Conservation (phyloP, 2,329 filamentous ascomycete species). For the Penicillium sclerotigenum region DNA sequence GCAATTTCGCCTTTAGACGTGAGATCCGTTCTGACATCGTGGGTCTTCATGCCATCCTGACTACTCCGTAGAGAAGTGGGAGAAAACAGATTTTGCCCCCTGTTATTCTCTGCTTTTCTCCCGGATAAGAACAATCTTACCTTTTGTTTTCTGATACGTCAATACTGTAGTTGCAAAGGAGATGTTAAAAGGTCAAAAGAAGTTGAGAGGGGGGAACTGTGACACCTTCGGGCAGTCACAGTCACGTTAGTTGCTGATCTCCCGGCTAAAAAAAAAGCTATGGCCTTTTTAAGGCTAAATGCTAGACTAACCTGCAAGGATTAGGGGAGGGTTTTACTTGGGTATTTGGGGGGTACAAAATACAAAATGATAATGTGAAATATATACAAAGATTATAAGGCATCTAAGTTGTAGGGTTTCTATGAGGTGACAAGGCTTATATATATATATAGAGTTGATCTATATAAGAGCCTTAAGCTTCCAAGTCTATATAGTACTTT, state of each 20-base stretch:
- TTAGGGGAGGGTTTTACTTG: background rate
- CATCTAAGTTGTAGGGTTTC: background rate
- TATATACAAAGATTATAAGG: background rate
- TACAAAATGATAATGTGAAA: too few relatives aligned
- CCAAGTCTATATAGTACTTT: background rate
- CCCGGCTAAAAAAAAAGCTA: background rate
- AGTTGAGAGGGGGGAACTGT: background rate
- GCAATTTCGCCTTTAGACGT: slow-evolving; percentile 37
- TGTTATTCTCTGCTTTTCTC: background rate
- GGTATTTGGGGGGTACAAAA: background rate
- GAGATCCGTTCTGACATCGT: slow-evolving; percentile 36
- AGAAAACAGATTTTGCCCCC: background rate
- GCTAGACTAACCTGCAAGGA: background rate
- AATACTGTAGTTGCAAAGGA: too few relatives aligned
- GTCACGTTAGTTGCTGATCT: slow-evolving; percentile 2
- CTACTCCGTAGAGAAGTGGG: background rate
- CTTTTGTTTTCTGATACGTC: too few relatives aligned
- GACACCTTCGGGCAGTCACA: background rate
- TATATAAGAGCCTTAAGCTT: background rate
- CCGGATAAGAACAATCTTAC: background rate
- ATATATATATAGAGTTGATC: background rate
- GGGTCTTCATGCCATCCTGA: slow-evolving; percentile 6
- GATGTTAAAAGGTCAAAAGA: background rate
- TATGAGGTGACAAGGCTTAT: background rate
- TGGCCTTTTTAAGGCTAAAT: background rate